These are phyloP conservation scores for Myriosclerotinia duriaeana DNA, from an alignment of 2,329 filamentous ascomycete genomes.

Conservation along the genomic window DNA sequence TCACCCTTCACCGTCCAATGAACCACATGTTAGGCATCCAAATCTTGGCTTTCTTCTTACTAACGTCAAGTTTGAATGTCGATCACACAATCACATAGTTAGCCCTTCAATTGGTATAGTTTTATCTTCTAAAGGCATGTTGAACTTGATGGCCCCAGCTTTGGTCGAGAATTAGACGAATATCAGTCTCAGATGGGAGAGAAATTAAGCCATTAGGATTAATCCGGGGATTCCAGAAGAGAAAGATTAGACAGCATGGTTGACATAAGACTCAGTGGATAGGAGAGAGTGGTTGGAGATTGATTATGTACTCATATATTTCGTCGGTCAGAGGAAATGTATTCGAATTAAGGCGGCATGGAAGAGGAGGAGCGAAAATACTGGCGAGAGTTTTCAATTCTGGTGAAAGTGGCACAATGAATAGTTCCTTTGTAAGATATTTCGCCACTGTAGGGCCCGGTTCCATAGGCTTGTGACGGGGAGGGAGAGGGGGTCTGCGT, in stretches of 20 bases:
- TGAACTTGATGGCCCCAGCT: background rate
- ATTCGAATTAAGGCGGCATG: background rate
- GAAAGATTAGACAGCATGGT: background rate
- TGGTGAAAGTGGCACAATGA: background rate
- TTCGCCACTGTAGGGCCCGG: background rate
- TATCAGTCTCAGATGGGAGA: too few relatives aligned
- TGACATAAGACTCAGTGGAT: background rate
- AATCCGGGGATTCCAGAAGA: background rate
- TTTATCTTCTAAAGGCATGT: background rate
- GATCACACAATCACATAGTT: background rate
- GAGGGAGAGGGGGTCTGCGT: background rate
- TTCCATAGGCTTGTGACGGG: background rate
- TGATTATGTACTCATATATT: slow-evolving; percentile 1
- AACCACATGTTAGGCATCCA: background rate
- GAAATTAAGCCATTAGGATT: background rate
- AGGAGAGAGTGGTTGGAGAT: background rate
- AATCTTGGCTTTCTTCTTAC: background rate
- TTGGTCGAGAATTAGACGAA: background rate
- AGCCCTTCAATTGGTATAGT: background rate
- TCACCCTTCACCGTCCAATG: background rate
- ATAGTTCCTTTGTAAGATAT: background rate
- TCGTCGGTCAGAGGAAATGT: background rate
- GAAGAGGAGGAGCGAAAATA: background rate
- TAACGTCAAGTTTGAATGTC: background rate
- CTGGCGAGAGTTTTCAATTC: slow-evolving; percentile 10